Percentiles rank a stretch among this genome's conserved stretches.
phyloP scores from a whole-genome alignment of 495 filamentous ascomycete genomes.

The Glutinoglossum americanum region DNA sequence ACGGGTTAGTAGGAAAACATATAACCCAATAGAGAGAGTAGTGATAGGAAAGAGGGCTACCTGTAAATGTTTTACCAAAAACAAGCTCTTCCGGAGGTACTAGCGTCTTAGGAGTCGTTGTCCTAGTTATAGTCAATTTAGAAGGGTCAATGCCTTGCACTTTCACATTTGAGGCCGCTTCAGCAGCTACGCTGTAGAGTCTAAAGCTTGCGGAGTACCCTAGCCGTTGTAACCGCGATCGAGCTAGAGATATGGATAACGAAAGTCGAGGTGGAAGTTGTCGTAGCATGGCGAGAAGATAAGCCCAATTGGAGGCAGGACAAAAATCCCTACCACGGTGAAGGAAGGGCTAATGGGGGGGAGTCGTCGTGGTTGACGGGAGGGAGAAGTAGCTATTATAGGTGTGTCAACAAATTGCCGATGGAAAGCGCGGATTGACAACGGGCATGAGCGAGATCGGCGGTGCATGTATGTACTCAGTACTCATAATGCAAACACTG shows the following conservation, averaged over 20 bases:
- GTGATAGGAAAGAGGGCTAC: constrained; percentile 19
- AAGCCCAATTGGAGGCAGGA: background rate
- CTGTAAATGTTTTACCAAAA: constrained; percentile 77
- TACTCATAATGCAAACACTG: no score
- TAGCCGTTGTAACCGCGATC: background rate
- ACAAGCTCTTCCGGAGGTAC: constrained; percentile 56
- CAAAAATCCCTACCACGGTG: background rate
- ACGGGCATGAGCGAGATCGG: background rate
- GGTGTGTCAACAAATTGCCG: background rate
- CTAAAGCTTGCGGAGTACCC: background rate
- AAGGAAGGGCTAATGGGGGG: background rate
- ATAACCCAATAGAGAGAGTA: background rate
- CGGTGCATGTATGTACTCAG: background rate
- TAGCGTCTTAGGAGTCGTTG: constrained; percentile 50
- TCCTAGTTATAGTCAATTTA: constrained; percentile 54
- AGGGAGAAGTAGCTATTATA: background rate
- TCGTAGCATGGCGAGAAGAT: background rate
- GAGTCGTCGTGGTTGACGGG: background rate
- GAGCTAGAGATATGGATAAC: background rate
- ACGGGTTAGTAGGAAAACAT: background rate
- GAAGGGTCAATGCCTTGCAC: constrained; percentile 47
- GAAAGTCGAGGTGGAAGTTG: background rate
- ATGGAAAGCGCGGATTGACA: background rate
- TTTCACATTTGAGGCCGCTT: constrained; percentile 10
- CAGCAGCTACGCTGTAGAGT: constrained; percentile 16